Base-by-base conservation (phyloP, 129 eudicot genomes). In the Tagetes erecta region DNA sequence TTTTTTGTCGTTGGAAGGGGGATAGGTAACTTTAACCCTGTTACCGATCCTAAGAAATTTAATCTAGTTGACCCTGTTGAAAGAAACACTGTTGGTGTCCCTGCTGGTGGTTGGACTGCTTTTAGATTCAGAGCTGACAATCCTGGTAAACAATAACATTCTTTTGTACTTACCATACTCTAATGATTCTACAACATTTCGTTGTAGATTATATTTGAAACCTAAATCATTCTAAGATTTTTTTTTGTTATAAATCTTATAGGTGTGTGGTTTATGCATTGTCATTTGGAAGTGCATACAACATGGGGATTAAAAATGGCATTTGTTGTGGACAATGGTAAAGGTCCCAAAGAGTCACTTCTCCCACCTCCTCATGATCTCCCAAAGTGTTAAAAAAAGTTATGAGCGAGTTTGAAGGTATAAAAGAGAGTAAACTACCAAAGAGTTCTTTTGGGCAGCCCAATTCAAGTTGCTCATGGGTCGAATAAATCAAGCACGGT, bases 221-320 rank as follows among this genome's bases (percentile, higher is more conserved):
- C 31, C 5, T 2, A 51, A 11, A 31, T 13, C 11, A 47, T 11
- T 41, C 8, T 30, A 10, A 31, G 4, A 37, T 1, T 20, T 1
- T 20, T 1, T 37, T 64, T 72, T 12, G 5, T 60, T 46, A 3
- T 33, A 47, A 4, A 44, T 56, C 39, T 12, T 41, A 50, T 47
- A 91, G 97, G 97, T 6, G 86, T 88, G 4, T 91, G 97, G 97
- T 91, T 91, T 52, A 76, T 91, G 90, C 97, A 88, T 84, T 88
- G 97, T 69, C 97, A 91, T 70, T 64, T 91, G 34, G 97, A 91
- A 66, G 75, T 89, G 13, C 97, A 92, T 64, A 92, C 96, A 74
- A 83, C 97, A 80, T 87, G 96, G 98, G 98, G 98, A 64, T 75
- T 92, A 0, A 89, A 92, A 78, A 89, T 92, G 98, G 96, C 96